Evolutionary conservation across 129 eudicot genomes (phyloP).

Genomic region (Erigeron canadensis): DNA sequence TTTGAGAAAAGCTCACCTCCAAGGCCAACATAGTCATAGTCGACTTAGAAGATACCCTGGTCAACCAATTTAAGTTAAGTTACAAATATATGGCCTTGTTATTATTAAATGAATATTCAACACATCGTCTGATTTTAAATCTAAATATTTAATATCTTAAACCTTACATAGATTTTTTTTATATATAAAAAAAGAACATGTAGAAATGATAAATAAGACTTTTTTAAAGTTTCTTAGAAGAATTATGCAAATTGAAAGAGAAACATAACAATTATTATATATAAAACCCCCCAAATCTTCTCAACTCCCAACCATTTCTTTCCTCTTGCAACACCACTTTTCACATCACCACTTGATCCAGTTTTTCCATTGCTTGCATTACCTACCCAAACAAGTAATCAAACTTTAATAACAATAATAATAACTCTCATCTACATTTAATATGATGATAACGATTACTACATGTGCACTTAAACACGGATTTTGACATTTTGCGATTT

Average conservation of each 20-base stretch:
- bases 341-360: constrained; percentile 38
- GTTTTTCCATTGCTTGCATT: constrained; percentile 22
- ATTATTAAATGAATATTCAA: too few species aligned
- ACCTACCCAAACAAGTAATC: constrained; percentile 20
- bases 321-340: constrained; percentile 41
- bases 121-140: background rate
- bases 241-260: constrained; percentile 28
- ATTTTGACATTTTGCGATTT: background rate
- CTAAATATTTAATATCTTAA: background rate
- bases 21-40: too few species aligned
- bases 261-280: constrained; percentile 30
- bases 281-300: constrained; percentile 21
- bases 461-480: background rate
- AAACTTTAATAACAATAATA: background rate
- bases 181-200: constrained; percentile 3
- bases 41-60: too few species aligned
- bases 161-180: too few species aligned
- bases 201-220: background rate
- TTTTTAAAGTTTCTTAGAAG: background rate
- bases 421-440: constrained; percentile 4
- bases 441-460: background rate
- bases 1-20: too few species aligned
- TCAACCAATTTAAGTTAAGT: too few species aligned
- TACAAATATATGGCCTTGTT: too few species aligned
- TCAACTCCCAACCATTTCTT: constrained; percentile 39